Evolutionary conservation across 1,284 basidiomycete species (phyloP).

Genomic region (Leccinum fuscescens): DNA sequence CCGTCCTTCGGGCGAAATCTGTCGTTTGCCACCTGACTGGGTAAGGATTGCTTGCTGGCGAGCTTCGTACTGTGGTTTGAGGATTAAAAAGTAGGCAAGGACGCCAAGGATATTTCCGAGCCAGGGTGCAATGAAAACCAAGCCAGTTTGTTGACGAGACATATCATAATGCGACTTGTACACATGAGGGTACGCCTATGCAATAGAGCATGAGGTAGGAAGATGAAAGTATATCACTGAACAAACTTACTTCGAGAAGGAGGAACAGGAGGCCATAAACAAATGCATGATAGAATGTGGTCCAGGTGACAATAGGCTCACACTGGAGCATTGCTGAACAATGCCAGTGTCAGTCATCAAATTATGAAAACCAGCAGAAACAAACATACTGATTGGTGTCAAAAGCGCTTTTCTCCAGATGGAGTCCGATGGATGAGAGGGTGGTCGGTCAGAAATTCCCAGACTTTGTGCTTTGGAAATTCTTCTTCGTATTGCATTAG

Average conservation of each 20-base stretch:
- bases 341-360: background rate
- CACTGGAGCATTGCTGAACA: conserved; percentile 21
- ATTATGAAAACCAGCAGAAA: background rate
- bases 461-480: conserved; percentile 6
- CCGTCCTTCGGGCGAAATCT: conserved; percentile 22
- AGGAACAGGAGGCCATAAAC: conserved; percentile 27
- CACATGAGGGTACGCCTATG: conserved; percentile 28
- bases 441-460: background rate
- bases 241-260: conserved; percentile 23
- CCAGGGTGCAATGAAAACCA: conserved; percentile 27
- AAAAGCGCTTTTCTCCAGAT: conserved; percentile 20
- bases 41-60: conserved; percentile 8
- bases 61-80: conserved; percentile 26
- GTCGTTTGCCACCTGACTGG: conserved; percentile 15
- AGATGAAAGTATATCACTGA: background rate
- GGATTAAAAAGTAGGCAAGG: conserved; percentile 21
- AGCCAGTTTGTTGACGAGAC: conserved; percentile 22
- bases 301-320: conserved; percentile 29
- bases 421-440: background rate
- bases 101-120: conserved; percentile 28
- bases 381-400: conserved; percentile 24
- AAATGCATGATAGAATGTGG: conserved; percentile 26
- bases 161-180: conserved; percentile 24
- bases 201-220: background rate
- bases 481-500: conserved; percentile 19